Evolutionary conservation across 2,329 filamentous ascomycete species (phyloP).

Genomic region (Calonectria crousiana): DNA sequence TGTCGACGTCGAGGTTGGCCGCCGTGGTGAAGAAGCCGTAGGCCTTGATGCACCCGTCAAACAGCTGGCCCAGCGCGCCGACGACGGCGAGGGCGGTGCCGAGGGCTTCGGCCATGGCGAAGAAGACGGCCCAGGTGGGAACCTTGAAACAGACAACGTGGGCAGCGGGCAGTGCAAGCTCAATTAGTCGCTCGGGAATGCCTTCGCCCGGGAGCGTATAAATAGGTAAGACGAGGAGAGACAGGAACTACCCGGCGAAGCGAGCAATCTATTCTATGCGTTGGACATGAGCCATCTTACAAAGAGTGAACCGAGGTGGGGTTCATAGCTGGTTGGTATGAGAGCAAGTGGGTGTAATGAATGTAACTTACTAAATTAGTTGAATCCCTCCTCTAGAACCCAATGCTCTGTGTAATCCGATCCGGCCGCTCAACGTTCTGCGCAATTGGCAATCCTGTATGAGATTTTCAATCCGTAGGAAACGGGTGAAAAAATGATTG

Average conservation of each 20-base stretch:
- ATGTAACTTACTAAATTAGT: slow-evolving; percentile 8
- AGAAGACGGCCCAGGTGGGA: background rate
- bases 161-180: slow-evolving; percentile 65
- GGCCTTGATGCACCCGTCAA: slow-evolving; percentile 60
- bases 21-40: slow-evolving; percentile 60
- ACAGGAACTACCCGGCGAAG: background rate
- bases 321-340: background rate
- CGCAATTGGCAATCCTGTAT: background rate
- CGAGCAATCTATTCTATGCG: background rate
- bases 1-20: slow-evolving; percentile 56
- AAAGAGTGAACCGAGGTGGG: background rate
- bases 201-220: no score
- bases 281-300: background rate
- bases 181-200: background rate
- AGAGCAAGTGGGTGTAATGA: background rate
- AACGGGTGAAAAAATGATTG: background rate
- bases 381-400: background rate
- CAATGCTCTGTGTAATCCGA: background rate
- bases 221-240: background rate
- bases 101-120: slow-evolving; percentile 52
- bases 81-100: slow-evolving; percentile 58
- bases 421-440: background rate
- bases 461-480: background rate
- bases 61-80: slow-evolving; percentile 60
- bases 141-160: slow-evolving; percentile 75